Conservation (phyloP, 306 rosid species). For the Rubus idaeus region DNA sequence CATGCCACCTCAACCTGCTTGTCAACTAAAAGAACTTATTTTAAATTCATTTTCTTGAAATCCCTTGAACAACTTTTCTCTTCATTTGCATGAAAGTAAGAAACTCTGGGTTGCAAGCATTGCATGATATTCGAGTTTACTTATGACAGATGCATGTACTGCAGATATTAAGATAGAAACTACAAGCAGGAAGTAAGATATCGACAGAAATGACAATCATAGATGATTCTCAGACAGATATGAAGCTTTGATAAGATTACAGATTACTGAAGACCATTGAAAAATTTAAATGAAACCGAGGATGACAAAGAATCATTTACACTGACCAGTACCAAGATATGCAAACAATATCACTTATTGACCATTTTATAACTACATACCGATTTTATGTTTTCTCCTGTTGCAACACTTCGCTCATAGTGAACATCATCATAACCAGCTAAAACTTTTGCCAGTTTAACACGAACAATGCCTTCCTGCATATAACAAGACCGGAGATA, state of each 20-base stretch:
- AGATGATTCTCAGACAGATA: not conserved
- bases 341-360: not conserved
- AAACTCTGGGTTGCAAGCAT: not conserved
- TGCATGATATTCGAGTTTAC: slow-evolving; percentile 6
- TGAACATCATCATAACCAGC: slow-evolving; percentile 74
- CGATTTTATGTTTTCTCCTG: slow-evolving; percentile 70
- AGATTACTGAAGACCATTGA: not conserved
- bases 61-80: slow-evolving; percentile 16
- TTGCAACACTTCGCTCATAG: slow-evolving; percentile 84
- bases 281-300: not conserved
- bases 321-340: not conserved
- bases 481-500: slow-evolving; percentile 28
- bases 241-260: not conserved
- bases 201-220: not conserved
- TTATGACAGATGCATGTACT: slow-evolving; percentile 19
- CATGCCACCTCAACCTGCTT: not conserved
- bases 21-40: not conserved
- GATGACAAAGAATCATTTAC: slow-evolving; percentile 24
- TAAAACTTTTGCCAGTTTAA: slow-evolving; percentile 72
- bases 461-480: slow-evolving; percentile 93
- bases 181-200: not conserved
- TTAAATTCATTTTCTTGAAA: slow-evolving; percentile 7
- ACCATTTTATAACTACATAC: slow-evolving; percentile 47
- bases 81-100: slow-evolving; percentile 1
- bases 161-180: slow-evolving; percentile 10